Evolutionary conservation across 345 rosid genomes (phyloP).

Genomic region (Erodium maritimum): DNA sequence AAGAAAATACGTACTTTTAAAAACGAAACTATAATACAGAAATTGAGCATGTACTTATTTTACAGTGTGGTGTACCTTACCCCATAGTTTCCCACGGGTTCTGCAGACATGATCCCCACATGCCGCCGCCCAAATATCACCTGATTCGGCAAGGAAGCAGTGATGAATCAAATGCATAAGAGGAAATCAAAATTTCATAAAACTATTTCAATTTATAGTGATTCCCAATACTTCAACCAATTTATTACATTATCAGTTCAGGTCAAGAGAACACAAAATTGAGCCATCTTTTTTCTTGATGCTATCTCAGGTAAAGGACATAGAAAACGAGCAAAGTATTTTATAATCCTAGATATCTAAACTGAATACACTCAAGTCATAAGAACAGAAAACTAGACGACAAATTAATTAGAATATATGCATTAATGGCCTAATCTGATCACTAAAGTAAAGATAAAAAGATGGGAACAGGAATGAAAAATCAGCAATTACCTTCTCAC

Average conservation of each 20-base stretch:
- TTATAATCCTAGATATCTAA: neutral
- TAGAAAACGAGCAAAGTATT: too few relatives aligned
- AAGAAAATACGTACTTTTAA: neutral
- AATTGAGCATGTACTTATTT: neutral
- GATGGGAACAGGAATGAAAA: neutral
- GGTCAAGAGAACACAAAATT: neutral
- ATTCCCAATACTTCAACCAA: neutral
- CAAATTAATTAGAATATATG: neutral
- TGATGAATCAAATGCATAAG: neutral
- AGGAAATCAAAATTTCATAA: neutral
- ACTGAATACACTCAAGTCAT: too few relatives aligned
- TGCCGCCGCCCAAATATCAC: conserved; percentile 78
- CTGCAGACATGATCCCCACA: conserved; percentile 93
- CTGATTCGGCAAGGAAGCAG: conserved; percentile 16
- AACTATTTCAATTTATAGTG: neutral
- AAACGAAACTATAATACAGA: neutral
- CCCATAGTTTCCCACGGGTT: conserved; percentile 93
- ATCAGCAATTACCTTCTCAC: conserved; percentile 52
- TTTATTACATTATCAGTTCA: neutral
- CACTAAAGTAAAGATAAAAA: neutral
- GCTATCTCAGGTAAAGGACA: too few relatives aligned
- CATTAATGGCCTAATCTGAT: neutral
- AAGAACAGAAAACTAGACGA: neutral
- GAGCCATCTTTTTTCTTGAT: neutral
- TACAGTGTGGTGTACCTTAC: conserved; percentile 54